These are phyloP conservation scores for Sporothrix schenckii DNA, from an alignment of 2,329 filamentous ascomycete genomes.

Conservation along the genomic window DNA sequence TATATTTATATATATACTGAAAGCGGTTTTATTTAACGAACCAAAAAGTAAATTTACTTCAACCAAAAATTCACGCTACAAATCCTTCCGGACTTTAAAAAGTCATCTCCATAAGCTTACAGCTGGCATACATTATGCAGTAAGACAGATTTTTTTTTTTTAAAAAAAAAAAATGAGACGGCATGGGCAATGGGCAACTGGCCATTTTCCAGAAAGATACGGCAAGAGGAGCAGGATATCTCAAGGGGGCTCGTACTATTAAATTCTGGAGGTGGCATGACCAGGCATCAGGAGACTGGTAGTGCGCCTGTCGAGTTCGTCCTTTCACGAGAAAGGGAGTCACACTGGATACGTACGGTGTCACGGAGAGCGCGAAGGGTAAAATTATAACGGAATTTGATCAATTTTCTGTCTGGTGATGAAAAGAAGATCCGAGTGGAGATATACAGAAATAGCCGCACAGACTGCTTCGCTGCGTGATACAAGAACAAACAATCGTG, in stretches of 20 bases:
- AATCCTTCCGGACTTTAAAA: too few relatives aligned
- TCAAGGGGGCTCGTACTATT: background rate
- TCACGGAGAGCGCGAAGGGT: background rate
- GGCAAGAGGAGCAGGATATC: background rate
- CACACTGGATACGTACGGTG: background rate
- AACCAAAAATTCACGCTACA: too few relatives aligned
- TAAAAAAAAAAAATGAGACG: background rate
- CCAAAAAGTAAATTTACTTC: too few relatives aligned
- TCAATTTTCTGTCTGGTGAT: background rate
- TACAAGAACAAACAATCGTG: constrained; percentile 5
- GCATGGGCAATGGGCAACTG: background rate
- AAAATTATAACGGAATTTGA: background rate
- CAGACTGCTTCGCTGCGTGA: background rate
- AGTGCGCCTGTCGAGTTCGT: too few relatives aligned
- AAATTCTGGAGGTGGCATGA: background rate
- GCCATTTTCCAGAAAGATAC: background rate
- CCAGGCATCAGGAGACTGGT: background rate
- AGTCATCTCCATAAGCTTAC: too few relatives aligned
- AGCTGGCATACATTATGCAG: too few relatives aligned
- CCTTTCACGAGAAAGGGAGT: background rate
- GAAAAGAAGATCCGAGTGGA: background rate
- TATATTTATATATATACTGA: too few relatives aligned
- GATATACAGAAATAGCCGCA: background rate
- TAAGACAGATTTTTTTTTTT: too few relatives aligned
- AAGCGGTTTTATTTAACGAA: too few relatives aligned